Evolutionary conservation across 495 filamentous ascomycete genomes (phyloP).

Genomic region (Darksidea phi): DNA sequence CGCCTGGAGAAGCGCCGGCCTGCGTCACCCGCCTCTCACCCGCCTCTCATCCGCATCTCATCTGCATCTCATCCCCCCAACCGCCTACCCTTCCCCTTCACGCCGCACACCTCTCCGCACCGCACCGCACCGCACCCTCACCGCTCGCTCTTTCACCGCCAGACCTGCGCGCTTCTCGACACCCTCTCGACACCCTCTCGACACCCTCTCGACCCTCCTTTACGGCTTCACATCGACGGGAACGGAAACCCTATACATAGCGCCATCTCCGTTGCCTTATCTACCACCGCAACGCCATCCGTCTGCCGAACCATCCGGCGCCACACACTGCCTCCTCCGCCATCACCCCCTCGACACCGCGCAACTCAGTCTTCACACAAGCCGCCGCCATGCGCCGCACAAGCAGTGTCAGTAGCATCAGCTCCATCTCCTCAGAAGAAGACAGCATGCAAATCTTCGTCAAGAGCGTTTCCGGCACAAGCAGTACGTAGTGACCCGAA

Average conservation of each 20-base stretch:
- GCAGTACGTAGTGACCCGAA: slow-evolving; percentile 52
- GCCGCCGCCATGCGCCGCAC: slow-evolving; percentile 38
- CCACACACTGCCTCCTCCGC: not conserved
- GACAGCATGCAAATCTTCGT: slow-evolving; percentile 55
- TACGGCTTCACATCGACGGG: no score
- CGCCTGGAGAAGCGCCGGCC: no score
- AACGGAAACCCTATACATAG: no score
- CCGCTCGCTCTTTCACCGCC: not conserved
- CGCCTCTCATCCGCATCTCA: no score
- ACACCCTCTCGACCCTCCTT: not conserved
- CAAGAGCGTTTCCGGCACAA: slow-evolving; percentile 48
- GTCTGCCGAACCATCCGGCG: not conserved
- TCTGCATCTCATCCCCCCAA: no score
- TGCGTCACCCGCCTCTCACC: no score
- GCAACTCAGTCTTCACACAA: not conserved
- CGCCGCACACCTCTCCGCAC: no score
- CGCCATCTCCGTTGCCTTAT: not conserved
- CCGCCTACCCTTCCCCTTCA: no score
- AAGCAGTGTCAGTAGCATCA: slow-evolving; percentile 43
- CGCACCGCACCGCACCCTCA: no score
- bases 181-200: not conserved
- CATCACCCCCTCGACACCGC: not conserved
- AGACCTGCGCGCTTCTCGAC: not conserved
- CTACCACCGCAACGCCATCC: not conserved
- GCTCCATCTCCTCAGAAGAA: slow-evolving; percentile 39